Evolutionary conservation across 2,329 filamentous ascomycete species (phyloP).

Genomic region (Aspergillus cejpii): DNA sequence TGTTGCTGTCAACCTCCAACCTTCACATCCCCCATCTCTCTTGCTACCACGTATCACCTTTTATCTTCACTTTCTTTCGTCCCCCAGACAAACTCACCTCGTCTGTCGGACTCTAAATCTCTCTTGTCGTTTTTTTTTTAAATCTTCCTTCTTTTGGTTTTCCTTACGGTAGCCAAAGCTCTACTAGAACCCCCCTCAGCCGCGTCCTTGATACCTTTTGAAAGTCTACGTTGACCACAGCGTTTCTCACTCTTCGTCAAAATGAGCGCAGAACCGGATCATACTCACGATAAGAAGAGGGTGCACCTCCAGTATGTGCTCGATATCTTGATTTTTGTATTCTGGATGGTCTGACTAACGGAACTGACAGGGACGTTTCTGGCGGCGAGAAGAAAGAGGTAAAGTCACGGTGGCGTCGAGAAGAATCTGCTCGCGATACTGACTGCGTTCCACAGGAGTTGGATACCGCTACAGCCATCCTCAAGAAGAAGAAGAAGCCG

Average conservation of each 20-base stretch:
- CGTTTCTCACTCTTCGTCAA: constrained; percentile 39
- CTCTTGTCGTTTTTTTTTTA: constrained; percentile 7
- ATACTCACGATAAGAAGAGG: constrained; percentile 66
- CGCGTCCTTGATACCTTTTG: constrained; percentile 14
- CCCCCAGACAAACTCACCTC: constrained; percentile 11
- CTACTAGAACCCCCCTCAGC: constrained; percentile 11
- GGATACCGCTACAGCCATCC: constrained; percentile 88
- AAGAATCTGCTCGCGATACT: constrained; percentile 36
- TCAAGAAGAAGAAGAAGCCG: constrained; percentile 99
- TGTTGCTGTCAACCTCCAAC: constrained; percentile 24
- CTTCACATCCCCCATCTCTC: constrained; percentile 23
- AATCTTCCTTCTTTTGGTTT: constrained; percentile 7
- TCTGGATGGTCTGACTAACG: constrained; percentile 37
- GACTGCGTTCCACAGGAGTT: constrained; percentile 57
- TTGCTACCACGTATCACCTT: constrained; percentile 6
- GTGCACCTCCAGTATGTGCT: constrained; percentile 68
- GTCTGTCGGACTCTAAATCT: constrained; percentile 12
- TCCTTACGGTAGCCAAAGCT: constrained; percentile 14
- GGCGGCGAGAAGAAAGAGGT: constrained; percentile 82
- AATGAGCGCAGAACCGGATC: constrained; percentile 64
- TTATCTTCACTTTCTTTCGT: constrained; percentile 5
- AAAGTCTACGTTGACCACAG: constrained; percentile 21
- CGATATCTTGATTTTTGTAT: constrained; percentile 2
- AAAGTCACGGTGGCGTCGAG: constrained; percentile 21
- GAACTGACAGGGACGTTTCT: constrained; percentile 67